Conservation (phyloP, 2,329 filamentous ascomycete species). For the Trichophyton verrucosum region DNA sequence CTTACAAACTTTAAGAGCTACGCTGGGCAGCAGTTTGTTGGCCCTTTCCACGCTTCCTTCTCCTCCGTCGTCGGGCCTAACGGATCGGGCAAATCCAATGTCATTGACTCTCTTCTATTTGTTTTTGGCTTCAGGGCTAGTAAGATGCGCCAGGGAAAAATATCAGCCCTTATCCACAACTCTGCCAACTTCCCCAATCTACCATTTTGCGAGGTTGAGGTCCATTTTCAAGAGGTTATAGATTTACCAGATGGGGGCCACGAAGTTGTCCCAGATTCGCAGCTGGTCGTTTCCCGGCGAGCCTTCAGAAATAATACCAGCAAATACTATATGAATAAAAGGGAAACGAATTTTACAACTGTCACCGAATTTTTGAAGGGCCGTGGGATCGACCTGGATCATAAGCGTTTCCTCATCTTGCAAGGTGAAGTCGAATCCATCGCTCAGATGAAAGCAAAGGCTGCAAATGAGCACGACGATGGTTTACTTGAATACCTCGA, state of each 20-base stretch:
- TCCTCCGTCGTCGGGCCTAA: constrained; percentile 97
- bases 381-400: constrained; percentile 85
- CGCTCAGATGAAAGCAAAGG: constrained; percentile 98
- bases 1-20: constrained; percentile 99
- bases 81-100: constrained; percentile 95
- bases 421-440: constrained; percentile 98
- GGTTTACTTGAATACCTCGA: constrained; percentile 92
- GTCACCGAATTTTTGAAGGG: constrained; percentile 80
- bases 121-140: constrained; percentile 98
- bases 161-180: constrained; percentile 95
- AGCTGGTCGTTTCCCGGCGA: constrained; percentile 74
- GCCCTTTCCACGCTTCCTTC: constrained; percentile 92
- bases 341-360: constrained; percentile 78
- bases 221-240: constrained; percentile 91
- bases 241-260: constrained; percentile 66
- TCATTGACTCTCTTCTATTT: constrained; percentile 93
- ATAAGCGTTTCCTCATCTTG: constrained; percentile 94
- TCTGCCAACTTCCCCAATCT: constrained; percentile 76
- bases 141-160: constrained; percentile 98
- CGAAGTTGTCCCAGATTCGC: constrained; percentile 69
- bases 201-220: constrained; percentile 86
- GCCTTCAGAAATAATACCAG: constrained; percentile 97
- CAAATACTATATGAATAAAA: constrained; percentile 93
- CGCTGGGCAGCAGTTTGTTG: constrained; percentile 85
- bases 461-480: constrained; percentile 87